These are phyloP conservation scores for Oxyria digyna DNA, from an alignment of 148 eudicot genomes.

Conservation along the genomic window DNA sequence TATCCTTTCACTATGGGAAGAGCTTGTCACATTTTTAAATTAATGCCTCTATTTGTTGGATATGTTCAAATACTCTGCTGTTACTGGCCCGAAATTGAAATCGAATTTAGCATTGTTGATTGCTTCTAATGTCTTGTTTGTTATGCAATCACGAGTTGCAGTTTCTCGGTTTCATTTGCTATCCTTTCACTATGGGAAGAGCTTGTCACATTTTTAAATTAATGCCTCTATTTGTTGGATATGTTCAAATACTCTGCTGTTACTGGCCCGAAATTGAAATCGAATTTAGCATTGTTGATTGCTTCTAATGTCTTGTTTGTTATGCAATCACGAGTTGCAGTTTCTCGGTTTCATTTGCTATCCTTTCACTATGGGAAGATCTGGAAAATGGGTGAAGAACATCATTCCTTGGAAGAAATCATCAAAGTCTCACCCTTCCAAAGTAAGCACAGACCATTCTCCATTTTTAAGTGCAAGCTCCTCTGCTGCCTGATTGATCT, in stretches of 20 bases:
- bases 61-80: no score
- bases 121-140: no score
- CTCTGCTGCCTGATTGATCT: background rate
- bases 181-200: background rate
- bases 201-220: no score
- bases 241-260: background rate
- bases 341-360: background rate
- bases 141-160: no score
- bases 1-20: background rate
- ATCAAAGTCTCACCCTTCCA: constrained; percentile 8
- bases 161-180: no score
- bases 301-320: background rate
- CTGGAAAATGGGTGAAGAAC: constrained; percentile 10
- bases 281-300: background rate
- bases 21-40: no score
- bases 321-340: background rate
- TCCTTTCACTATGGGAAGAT: constrained; percentile 5
- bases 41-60: no score
- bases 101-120: no score
- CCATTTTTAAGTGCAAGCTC: background rate
- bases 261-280: background rate
- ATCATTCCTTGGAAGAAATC: constrained; percentile 8
- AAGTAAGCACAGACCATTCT: constrained; percentile 5
- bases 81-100: no score
- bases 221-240: no score